Conservation (phyloP, 148 eudicot species). For the Oxyria digyna region DNA sequence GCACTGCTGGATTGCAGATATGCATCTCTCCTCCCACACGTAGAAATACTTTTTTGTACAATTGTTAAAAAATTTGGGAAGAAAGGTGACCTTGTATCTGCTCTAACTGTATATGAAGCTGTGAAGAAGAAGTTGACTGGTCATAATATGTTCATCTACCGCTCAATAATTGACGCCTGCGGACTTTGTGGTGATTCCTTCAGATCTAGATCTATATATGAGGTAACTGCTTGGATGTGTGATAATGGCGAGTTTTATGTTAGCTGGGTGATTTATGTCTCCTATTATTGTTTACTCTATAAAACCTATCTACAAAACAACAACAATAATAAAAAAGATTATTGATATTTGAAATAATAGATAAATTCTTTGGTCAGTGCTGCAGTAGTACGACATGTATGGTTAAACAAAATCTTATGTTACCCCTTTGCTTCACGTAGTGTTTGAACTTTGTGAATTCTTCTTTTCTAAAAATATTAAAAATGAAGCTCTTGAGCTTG, state of each 20-base stretch:
- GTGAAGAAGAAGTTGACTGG: too few species aligned
- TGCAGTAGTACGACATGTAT: not conserved
- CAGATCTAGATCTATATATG: too few species aligned
- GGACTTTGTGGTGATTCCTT: too few species aligned
- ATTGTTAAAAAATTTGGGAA: too few species aligned
- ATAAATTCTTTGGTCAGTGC: not conserved
- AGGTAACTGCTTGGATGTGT: slow-evolving; percentile 34
- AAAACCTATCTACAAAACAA: not conserved
- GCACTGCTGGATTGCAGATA: slow-evolving; percentile 37
- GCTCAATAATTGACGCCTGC: too few species aligned
- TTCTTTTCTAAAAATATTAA: not conserved
- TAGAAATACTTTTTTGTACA: too few species aligned
- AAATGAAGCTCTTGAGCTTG: not conserved
- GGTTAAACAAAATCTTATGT: not conserved
- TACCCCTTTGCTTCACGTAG: not conserved
- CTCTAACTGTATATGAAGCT: too few species aligned
- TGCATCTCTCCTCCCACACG: too few species aligned
- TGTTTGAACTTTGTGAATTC: not conserved
- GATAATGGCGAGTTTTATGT: not conserved
- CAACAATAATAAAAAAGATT: not conserved
- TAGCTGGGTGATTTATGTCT: not conserved
- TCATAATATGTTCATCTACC: too few species aligned
- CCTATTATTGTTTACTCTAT: not conserved
- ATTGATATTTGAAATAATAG: not conserved
- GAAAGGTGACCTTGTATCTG: too few species aligned